These are phyloP conservation scores for Umbelopsis sp. DNA, from an alignment of 192 early-diverging fungal genomes.

Conservation along the genomic window DNA sequence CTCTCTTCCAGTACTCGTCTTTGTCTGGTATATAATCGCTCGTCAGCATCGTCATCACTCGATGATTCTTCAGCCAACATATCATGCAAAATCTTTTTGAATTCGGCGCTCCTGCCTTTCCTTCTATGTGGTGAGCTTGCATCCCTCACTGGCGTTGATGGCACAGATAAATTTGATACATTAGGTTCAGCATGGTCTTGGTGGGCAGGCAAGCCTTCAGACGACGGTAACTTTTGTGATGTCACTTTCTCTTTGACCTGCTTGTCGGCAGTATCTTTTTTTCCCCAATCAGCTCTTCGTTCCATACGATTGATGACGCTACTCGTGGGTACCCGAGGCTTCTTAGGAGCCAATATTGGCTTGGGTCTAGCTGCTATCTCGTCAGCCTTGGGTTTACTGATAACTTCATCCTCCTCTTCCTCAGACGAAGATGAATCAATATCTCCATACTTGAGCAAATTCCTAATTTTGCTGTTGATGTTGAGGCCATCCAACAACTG, in stretches of 20 bases:
- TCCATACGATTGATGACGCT: slow-evolving; percentile 15
- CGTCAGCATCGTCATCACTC: not conserved
- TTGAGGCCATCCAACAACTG: slow-evolving; percentile 14
- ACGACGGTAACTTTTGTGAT: not conserved
- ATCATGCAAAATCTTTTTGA: slow-evolving; percentile 4
- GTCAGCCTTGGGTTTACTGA: not conserved
- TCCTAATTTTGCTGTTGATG: slow-evolving; percentile 14
- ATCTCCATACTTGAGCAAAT: slow-evolving; percentile 6
- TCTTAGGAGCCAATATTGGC: not conserved
- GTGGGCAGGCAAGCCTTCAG: not conserved
- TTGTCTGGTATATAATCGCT: slow-evolving; percentile 11
- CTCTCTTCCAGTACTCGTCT: not conserved
- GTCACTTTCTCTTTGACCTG: not conserved
- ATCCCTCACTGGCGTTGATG: not conserved
- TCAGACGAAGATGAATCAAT: slow-evolving; percentile 8
- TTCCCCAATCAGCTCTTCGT: not conserved
- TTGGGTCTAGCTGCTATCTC: not conserved
- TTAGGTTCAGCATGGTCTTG: not conserved
- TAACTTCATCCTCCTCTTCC: not conserved
- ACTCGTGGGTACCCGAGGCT: slow-evolving; percentile 5
- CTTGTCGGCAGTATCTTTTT: too few species aligned
- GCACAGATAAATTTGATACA: not conserved
- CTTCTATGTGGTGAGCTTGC: not conserved
- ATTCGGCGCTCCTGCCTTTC: not conserved
- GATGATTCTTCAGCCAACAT: slow-evolving; percentile 17